phyloP scores from a whole-genome alignment of 1,284 basidiomycete species.

The Cutaneotrichosporon spelunceum region DNA sequence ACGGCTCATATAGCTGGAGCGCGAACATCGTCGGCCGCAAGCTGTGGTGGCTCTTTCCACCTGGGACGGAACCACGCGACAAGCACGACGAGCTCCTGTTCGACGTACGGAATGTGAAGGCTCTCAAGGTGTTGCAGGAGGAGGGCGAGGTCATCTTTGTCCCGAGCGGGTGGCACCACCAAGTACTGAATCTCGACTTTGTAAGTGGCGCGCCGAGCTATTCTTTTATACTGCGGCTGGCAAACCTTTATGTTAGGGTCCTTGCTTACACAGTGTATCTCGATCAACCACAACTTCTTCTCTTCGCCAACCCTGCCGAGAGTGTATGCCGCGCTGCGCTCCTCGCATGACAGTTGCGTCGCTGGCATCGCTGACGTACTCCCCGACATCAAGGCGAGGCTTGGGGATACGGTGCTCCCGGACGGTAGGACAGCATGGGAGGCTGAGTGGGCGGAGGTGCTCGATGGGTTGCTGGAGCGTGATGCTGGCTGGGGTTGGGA shows the following conservation, averaged over 20 bases:
- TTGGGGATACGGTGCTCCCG: slow-evolving; percentile 7
- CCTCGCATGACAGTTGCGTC: slow-evolving; percentile 50
- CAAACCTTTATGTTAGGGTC: too few relatives aligned
- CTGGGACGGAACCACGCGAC: slow-evolving; percentile 38
- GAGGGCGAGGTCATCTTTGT: slow-evolving; percentile 55
- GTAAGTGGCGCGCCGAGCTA: slow-evolving; percentile 25
- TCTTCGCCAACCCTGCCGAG: slow-evolving; percentile 54
- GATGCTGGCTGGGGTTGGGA: slow-evolving; percentile 55
- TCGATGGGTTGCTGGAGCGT: slow-evolving; percentile 52
- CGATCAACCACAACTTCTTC: slow-evolving; percentile 58
- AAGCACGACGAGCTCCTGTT: slow-evolving; percentile 36
- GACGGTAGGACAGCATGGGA: slow-evolving; percentile 43
- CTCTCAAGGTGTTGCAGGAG: slow-evolving; percentile 39
- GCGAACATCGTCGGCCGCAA: slow-evolving; percentile 59
- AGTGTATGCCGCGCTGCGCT: slow-evolving; percentile 52
- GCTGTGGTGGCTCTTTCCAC: slow-evolving; percentile 58
- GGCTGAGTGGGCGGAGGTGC: slow-evolving; percentile 53
- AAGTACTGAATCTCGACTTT: slow-evolving; percentile 49
- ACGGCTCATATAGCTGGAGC: slow-evolving; percentile 59
- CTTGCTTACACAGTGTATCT: slow-evolving; percentile 46
- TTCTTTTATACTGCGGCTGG: too few relatives aligned
- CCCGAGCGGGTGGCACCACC: slow-evolving; percentile 54
- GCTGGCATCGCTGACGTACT: slow-evolving; percentile 54
- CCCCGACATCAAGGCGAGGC: slow-evolving; percentile 14
- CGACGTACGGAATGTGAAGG: slow-evolving; percentile 45